Percentiles rank a stretch among this genome's conserved stretches.
Evolutionary conservation across 257 asterid species (phyloP).

Genomic region (Nicotiana benthamiana): DNA sequence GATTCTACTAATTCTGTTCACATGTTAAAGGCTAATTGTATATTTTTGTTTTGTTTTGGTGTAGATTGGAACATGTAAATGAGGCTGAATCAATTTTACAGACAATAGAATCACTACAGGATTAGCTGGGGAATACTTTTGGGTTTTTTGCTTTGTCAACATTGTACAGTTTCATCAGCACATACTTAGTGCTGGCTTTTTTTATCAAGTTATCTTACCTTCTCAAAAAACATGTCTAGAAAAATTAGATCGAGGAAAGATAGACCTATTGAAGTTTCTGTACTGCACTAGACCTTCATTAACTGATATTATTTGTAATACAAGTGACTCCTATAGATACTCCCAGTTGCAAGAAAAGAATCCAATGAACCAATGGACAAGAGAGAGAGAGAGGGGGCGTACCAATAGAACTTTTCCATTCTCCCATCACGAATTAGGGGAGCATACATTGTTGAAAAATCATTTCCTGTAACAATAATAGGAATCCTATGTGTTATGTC

Average conservation of each 20-base stretch:
- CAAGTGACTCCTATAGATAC: neutral
- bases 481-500: slow-evolving; percentile 73
- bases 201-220: too few species aligned
- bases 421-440: slow-evolving; percentile 92
- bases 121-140: too few species aligned
- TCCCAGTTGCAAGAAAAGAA: neutral
- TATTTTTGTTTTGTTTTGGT: too few species aligned
- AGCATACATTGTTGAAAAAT: slow-evolving; percentile 72
- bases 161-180: too few species aligned
- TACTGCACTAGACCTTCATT: neutral
- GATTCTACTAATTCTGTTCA: too few species aligned
- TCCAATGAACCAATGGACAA: neutral
- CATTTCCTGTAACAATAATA: slow-evolving; percentile 84
- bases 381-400: slow-evolving; percentile 7
- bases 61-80: too few species aligned
- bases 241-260: neutral
- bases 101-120: too few species aligned
- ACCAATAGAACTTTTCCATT: slow-evolving; percentile 97
- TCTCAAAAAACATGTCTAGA: neutral
- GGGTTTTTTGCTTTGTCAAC: too few species aligned
- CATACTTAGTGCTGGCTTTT: too few species aligned
- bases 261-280: neutral
- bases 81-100: too few species aligned
- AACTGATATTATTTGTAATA: neutral
- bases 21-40: too few species aligned